These are phyloP conservation scores for Beauveria medogensis DNA, from an alignment of 2,329 filamentous ascomycete genomes.

Conservation along the genomic window DNA sequence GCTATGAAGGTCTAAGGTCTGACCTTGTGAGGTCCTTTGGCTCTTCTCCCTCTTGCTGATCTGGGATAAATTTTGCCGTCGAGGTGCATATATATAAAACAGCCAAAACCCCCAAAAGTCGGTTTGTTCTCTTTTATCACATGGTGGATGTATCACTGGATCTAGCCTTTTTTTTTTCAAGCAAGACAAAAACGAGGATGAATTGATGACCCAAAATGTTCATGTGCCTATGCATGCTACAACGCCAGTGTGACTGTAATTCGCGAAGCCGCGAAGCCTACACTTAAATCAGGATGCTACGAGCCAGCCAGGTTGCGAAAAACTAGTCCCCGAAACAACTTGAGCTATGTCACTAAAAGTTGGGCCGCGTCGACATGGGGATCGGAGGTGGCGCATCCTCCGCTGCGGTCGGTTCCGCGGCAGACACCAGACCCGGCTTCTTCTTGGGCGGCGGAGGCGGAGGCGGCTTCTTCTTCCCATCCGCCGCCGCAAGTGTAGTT, in stretches of 20 bases:
- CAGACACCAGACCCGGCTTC: conserved; percentile 31
- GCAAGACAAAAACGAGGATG: background rate
- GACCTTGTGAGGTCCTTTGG: background rate
- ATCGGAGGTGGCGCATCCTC: conserved; percentile 40
- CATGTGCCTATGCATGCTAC: background rate
- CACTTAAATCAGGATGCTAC: background rate
- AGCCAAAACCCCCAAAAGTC: background rate
- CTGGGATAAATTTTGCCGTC: background rate
- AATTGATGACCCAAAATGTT: conserved; percentile 7
- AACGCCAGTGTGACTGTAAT: background rate
- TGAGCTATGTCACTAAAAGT: conserved; percentile 25
- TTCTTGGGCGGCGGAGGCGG: conserved; percentile 45
- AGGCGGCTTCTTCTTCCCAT: conserved; percentile 40
- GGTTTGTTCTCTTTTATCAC: background rate
- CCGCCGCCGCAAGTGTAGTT: background rate
- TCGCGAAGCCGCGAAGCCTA: background rate
- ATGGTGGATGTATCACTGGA: conserved; percentile 2
- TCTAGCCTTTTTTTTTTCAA: conserved; percentile 3
- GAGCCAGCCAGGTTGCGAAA: background rate
- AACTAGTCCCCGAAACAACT: too few species aligned
- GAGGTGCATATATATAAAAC: background rate
- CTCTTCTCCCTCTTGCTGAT: background rate
- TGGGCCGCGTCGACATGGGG: conserved; percentile 42
- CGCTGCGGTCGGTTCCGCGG: conserved; percentile 15
- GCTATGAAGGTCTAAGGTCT: conserved; percentile 79